Evolutionary conservation across 2,329 filamentous ascomycete species (phyloP).

Genomic region (Tolypocladium ovalisporum): DNA sequence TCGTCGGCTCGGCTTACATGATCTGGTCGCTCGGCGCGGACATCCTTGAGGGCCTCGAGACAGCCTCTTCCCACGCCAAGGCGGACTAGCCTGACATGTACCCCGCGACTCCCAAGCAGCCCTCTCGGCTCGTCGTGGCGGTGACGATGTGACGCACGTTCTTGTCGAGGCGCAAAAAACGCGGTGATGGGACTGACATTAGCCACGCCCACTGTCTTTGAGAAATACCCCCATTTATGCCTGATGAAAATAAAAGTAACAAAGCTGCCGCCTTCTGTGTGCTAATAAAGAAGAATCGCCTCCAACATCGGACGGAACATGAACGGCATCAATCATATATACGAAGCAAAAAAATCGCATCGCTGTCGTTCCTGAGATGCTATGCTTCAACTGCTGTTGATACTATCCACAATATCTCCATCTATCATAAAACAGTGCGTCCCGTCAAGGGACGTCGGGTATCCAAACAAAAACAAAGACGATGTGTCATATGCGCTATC

Average conservation of each 20-base stretch:
- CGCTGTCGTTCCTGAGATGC: neutral
- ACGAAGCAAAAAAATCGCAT: neutral
- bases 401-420: neutral
- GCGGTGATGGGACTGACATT: neutral
- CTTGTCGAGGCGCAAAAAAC: neutral
- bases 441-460: constrained; percentile 5
- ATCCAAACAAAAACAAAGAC: constrained; percentile 6
- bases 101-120: neutral
- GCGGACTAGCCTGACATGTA: constrained; percentile 19
- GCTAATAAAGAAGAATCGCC: too few species aligned
- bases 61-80: constrained; percentile 26
- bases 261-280: too few species aligned
- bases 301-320: too few species aligned
- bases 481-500: neutral
- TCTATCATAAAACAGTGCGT: neutral
- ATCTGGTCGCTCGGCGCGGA: constrained; percentile 36
- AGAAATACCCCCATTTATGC: neutral
- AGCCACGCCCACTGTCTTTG: too few species aligned
- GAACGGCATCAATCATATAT: too few species aligned
- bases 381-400: neutral
- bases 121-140: neutral
- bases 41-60: constrained; percentile 33
- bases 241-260: neutral
- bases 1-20: constrained; percentile 42
- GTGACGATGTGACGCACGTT: neutral